These are phyloP conservation scores for Talaromyces proteolyticus DNA, from an alignment of 495 filamentous ascomycete species.

Conservation along the genomic window DNA sequence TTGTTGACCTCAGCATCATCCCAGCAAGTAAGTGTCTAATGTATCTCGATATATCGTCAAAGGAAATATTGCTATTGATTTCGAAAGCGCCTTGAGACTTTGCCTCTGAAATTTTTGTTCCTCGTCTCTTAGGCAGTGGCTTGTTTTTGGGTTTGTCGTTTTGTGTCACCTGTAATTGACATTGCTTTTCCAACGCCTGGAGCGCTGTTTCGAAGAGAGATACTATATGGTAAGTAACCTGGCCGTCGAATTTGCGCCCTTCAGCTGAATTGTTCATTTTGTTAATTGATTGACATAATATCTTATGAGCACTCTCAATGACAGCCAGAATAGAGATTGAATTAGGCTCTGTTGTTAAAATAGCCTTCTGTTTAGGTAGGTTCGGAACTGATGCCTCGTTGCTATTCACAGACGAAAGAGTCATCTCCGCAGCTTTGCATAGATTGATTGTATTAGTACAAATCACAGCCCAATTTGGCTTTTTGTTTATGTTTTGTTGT, in stretches of 20 bases:
- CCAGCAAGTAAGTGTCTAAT: conserved; percentile 19
- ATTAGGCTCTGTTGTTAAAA: conserved; percentile 7
- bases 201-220: conserved; percentile 33
- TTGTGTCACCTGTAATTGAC: conserved; percentile 14
- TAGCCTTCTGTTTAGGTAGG: background rate
- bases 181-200: conserved; percentile 21
- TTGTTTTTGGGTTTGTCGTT: background rate
- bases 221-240: conserved; percentile 33
- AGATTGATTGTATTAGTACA: conserved; percentile 16
- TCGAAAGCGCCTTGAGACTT: background rate
- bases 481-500: conserved; percentile 26
- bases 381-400: background rate
- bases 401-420: conserved; percentile 3
- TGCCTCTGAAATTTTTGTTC: background rate
- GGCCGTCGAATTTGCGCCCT: conserved; percentile 10
- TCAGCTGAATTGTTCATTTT: conserved; percentile 20
- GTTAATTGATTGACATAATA: conserved; percentile 24
- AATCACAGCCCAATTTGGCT: conserved; percentile 13
- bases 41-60: conserved; percentile 13
- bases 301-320: conserved; percentile 16
- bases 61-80: background rate
- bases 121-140: background rate
- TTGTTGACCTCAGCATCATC: conserved; percentile 23
- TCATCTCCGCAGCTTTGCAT: conserved; percentile 18
- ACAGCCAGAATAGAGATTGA: conserved; percentile 11